A percentile compares a stretch with the other conserved stretches of the same genome.
These are phyloP conservation scores for Musa schizocarpa DNA, from an alignment of 176 grass and related monocot genomes.

Conservation along the genomic window DNA sequence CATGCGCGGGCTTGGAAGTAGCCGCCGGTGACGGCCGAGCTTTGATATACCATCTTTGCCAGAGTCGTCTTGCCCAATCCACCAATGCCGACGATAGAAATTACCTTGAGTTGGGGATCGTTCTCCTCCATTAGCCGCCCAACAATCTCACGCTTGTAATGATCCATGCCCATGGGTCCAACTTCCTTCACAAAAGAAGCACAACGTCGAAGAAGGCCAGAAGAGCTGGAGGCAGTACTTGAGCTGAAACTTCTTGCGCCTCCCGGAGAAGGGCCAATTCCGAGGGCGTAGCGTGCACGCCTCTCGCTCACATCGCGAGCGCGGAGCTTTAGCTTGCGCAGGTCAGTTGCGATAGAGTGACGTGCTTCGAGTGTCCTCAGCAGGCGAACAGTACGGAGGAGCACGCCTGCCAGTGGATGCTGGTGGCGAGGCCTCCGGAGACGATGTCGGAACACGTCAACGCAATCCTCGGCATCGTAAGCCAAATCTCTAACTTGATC, in stretches of 20 bases:
- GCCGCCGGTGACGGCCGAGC: no score
- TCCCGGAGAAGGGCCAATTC: neutral
- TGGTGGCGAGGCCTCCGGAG: neutral
- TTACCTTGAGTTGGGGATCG: no score
- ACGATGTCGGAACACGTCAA: slow-evolving; percentile 2
- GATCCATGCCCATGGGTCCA: neutral
- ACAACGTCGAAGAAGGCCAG: neutral
- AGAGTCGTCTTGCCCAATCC: no score
- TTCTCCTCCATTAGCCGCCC: no score
- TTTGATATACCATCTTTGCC: no score
- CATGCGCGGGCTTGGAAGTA: no score
- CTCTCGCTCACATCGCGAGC: slow-evolving; percentile 15
- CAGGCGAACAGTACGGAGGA: neutral
- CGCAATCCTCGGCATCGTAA: neutral
- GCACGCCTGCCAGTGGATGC: neutral
- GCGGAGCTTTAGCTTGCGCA: slow-evolving; percentile 24
- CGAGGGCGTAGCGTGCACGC: neutral
- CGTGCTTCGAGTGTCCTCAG: neutral
- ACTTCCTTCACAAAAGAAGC: neutral
- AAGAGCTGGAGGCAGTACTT: neutral
- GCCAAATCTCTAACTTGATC: no score
- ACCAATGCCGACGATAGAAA: no score
- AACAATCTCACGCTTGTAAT: neutral
- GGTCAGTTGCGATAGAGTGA: neutral
- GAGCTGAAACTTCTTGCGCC: neutral